Evolutionary conservation across 306 rosid genomes (phyloP).

Genomic region (Inga oerstediana): DNA sequence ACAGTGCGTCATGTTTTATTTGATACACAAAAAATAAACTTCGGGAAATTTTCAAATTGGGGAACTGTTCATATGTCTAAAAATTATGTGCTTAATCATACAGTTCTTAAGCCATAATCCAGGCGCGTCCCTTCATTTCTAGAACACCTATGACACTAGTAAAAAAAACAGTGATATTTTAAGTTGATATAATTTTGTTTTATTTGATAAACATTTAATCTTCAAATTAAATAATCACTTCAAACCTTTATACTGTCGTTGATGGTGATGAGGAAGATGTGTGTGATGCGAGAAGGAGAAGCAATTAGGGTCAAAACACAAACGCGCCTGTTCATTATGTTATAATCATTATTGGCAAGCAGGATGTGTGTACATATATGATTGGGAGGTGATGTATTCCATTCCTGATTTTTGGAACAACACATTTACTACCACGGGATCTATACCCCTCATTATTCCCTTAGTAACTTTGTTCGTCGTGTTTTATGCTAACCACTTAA

Average conservation of each 20-base stretch:
- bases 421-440: background rate
- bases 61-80: background rate
- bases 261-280: background rate
- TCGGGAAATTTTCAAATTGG: constrained; percentile 20
- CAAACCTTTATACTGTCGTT: background rate
- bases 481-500: background rate
- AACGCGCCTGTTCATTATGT: no score
- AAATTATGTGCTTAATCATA: background rate
- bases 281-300: background rate
- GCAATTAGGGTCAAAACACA: no score
- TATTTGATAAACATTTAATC: background rate
- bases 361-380: background rate
- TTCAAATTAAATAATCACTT: background rate
- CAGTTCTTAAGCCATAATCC: background rate
- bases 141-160: background rate
- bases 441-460: background rate
- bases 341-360: background rate
- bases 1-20: background rate
- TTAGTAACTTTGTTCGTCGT: background rate
- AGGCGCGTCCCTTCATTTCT: background rate
- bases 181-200: background rate
- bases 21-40: background rate
- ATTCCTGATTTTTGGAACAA: background rate
- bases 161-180: background rate
- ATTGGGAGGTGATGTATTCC: background rate